A percentile compares a stretch with the other conserved stretches of the same genome.
Conservation (phyloP, 179 eudicot species). For the Amaranthus tricolor region DNA sequence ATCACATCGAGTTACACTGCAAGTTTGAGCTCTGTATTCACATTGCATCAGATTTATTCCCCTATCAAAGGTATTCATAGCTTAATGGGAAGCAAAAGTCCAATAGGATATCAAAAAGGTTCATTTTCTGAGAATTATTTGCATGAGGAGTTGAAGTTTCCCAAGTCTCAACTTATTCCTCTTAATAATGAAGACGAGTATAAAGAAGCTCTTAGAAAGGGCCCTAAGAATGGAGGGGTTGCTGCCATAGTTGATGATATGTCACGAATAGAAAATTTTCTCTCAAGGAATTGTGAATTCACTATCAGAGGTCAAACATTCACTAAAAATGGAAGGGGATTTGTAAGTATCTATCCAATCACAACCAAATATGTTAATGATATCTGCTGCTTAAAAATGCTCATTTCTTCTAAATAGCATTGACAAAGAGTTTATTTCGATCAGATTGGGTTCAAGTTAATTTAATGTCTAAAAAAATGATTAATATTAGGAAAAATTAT, state of each 20-base stretch:
- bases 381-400: no score
- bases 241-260: slow-evolving; percentile 73
- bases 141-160: slow-evolving; percentile 45
- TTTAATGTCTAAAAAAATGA: no score
- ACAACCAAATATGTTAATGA: no score
- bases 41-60: slow-evolving; percentile 70
- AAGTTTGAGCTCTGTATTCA: slow-evolving; percentile 74
- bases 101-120: slow-evolving; percentile 66
- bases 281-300: slow-evolving; percentile 65
- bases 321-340: slow-evolving; percentile 85
- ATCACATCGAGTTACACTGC: slow-evolving; percentile 83
- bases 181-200: slow-evolving; percentile 51
- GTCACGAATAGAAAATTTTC: slow-evolving; percentile 61
- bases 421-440: no score
- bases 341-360: slow-evolving; percentile 49
- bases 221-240: slow-evolving; percentile 68
- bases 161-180: slow-evolving; percentile 52
- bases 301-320: slow-evolving; percentile 69
- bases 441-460: no score
- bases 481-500: no score
- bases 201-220: slow-evolving; percentile 51
- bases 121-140: slow-evolving; percentile 63
- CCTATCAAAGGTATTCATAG: slow-evolving; percentile 62
- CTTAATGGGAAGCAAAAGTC: slow-evolving; percentile 43
- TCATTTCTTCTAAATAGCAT: no score